phyloP scores from a whole-genome alignment of 2,329 filamentous ascomycete species.

The Beauveria medogensis region DNA sequence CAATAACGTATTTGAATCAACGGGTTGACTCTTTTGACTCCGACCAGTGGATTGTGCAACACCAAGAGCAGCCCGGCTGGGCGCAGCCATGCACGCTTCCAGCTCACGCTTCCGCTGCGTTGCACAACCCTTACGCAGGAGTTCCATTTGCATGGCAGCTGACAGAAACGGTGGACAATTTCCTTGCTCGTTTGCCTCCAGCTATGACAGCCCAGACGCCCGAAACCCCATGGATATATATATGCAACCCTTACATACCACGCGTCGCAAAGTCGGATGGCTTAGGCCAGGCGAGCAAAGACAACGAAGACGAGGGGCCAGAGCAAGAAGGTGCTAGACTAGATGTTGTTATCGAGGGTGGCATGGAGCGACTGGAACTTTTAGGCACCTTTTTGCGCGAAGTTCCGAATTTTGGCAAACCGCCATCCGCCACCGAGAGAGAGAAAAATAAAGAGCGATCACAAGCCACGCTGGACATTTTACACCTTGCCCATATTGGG shows the following conservation, averaged over 20 bases:
- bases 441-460: constrained; percentile 43
- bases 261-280: constrained; percentile 25
- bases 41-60: constrained; percentile 32
- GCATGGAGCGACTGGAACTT: constrained; percentile 40
- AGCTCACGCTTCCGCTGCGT: constrained; percentile 20
- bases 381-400: constrained; percentile 40
- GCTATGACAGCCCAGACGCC: constrained; percentile 43
- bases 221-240: constrained; percentile 61
- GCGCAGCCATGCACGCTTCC: constrained; percentile 17
- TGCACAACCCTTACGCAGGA: constrained; percentile 54
- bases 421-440: constrained; percentile 29
- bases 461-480: constrained; percentile 45
- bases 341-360: constrained; percentile 42
- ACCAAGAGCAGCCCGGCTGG: constrained; percentile 20
- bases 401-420: constrained; percentile 31
- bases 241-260: constrained; percentile 53
- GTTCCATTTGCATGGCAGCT: constrained; percentile 51
- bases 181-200: constrained; percentile 61
- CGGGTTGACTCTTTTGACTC: constrained; percentile 44
- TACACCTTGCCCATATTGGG: constrained; percentile 50
- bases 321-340: constrained; percentile 38
- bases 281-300: constrained; percentile 30
- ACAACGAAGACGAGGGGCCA: constrained; percentile 42
- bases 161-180: constrained; percentile 54
- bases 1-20: constrained; percentile 38